Percentiles rank a stretch among this genome's conserved stretches.
These are phyloP conservation scores for Nepenthes alata DNA, from an alignment of 179 eudicot species.

Conservation along the genomic window DNA sequence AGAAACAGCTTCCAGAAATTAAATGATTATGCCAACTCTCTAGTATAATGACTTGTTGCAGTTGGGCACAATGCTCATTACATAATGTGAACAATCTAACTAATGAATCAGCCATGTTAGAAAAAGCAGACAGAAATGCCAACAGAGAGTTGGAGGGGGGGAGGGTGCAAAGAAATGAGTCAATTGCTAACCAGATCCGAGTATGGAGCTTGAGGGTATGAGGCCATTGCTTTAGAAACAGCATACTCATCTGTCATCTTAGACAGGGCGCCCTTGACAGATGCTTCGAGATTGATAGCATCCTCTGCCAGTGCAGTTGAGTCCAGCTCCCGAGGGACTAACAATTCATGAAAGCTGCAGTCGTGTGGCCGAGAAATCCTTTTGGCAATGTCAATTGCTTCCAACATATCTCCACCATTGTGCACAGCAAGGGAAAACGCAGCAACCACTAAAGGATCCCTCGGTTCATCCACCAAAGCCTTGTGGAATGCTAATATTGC, in stretches of 20 bases:
- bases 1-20: no score
- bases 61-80: no score
- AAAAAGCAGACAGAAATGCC: no score
- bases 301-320: slow-evolving; percentile 23
- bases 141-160: no score
- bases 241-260: slow-evolving; percentile 54
- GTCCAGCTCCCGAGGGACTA: slow-evolving; percentile 27
- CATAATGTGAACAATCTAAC: not conserved
- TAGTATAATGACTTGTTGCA: no score
- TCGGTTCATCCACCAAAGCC: slow-evolving; percentile 48
- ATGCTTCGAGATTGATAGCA: slow-evolving; percentile 38
- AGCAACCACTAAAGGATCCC: slow-evolving; percentile 62
- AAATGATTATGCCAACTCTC: no score
- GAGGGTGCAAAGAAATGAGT: not conserved
- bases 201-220: slow-evolving; percentile 63
- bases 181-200: slow-evolving; percentile 54
- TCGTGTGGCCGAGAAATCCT: slow-evolving; percentile 37
- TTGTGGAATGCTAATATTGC: slow-evolving; percentile 70
- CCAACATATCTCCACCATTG: slow-evolving; percentile 69
- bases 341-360: slow-evolving; percentile 42
- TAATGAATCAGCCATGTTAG: no score
- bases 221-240: slow-evolving; percentile 64
- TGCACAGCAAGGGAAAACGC: slow-evolving; percentile 70
- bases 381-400: slow-evolving; percentile 53
- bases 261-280: slow-evolving; percentile 36